phyloP scores from a whole-genome alignment of 2,329 filamentous ascomycete species.

The Fonsecaea nubica region DNA sequence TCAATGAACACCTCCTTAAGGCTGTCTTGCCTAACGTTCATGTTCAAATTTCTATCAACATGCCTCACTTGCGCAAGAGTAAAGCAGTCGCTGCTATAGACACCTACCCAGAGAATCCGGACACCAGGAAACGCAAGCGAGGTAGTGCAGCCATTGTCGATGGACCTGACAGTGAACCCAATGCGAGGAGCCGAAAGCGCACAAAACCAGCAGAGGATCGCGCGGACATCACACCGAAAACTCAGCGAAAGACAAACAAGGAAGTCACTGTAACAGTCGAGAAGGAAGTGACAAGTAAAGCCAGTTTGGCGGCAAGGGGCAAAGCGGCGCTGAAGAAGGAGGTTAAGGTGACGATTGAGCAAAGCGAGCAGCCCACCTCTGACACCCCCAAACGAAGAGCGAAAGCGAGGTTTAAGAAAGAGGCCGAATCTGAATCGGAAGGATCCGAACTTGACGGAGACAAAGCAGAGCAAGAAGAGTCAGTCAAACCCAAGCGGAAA shows the following conservation, averaged over 20 bases:
- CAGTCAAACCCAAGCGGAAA: slow-evolving; percentile 46
- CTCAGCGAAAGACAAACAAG: background rate
- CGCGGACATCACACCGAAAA: background rate
- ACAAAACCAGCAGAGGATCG: slow-evolving; percentile 9
- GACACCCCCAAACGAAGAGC: slow-evolving; percentile 1
- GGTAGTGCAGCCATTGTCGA: background rate
- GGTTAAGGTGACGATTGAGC: slow-evolving; percentile 8
- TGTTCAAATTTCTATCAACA: background rate
- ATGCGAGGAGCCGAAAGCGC: slow-evolving; percentile 14
- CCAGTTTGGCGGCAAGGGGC: slow-evolving; percentile 13
- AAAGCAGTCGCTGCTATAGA: background rate
- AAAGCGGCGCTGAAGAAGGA: slow-evolving; percentile 22
- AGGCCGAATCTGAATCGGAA: slow-evolving; percentile 16
- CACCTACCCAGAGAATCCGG: background rate
- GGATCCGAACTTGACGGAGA: slow-evolving; percentile 14
- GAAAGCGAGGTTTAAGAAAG: slow-evolving; percentile 5
- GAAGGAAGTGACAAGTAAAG: background rate
- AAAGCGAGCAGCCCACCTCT: slow-evolving; percentile 5
- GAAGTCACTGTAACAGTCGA: slow-evolving; percentile 11
- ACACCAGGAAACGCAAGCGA: slow-evolving; percentile 28
- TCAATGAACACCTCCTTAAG: background rate
- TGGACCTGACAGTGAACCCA: background rate
- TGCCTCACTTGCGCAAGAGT: slow-evolving; percentile 24
- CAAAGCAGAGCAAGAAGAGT: slow-evolving; percentile 2
- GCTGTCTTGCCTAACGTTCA: background rate